Evolutionary conservation across 1,284 basidiomycete species (phyloP).

Genomic region (Boletellus dicymbophilus): DNA sequence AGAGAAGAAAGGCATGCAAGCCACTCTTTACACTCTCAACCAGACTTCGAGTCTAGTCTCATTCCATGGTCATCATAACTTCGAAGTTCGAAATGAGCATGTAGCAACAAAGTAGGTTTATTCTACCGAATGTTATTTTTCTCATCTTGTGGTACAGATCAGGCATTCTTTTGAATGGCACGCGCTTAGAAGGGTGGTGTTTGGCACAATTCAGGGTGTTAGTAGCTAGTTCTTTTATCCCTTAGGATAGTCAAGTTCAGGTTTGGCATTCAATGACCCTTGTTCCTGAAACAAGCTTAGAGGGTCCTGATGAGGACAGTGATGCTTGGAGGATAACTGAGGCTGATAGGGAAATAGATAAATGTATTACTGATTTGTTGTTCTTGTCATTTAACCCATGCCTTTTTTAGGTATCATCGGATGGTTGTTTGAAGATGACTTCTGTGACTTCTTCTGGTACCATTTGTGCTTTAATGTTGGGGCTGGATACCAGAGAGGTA

Average conservation of each 20-base stretch:
- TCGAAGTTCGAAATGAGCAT: not conserved
- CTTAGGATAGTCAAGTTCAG: too few species aligned
- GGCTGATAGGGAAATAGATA: not conserved
- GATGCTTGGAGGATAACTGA: not conserved
- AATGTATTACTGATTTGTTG: not conserved
- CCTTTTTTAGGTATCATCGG: not conserved
- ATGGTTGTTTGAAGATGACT: not conserved
- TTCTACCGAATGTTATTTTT: too few species aligned
- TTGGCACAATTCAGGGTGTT: too few species aligned
- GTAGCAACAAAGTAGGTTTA: not conserved
- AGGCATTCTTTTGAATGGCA: too few species aligned
- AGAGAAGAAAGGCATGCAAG: not conserved
- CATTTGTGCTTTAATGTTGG: slow-evolving; percentile 1
- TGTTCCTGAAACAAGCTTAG: too few species aligned
- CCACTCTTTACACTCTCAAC: not conserved
- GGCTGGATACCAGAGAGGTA: not conserved
- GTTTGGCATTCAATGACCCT: too few species aligned
- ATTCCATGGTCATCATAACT: not conserved
- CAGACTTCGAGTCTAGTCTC: not conserved
- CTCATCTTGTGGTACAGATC: too few species aligned
- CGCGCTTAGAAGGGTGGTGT: too few species aligned
- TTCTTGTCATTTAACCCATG: not conserved
- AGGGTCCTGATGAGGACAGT: not conserved
- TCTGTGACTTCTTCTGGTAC: not conserved
- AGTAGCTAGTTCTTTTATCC: too few species aligned